phyloP scores from a whole-genome alignment of 805 yeast species.

The Ogataea nonfermentans region DNA sequence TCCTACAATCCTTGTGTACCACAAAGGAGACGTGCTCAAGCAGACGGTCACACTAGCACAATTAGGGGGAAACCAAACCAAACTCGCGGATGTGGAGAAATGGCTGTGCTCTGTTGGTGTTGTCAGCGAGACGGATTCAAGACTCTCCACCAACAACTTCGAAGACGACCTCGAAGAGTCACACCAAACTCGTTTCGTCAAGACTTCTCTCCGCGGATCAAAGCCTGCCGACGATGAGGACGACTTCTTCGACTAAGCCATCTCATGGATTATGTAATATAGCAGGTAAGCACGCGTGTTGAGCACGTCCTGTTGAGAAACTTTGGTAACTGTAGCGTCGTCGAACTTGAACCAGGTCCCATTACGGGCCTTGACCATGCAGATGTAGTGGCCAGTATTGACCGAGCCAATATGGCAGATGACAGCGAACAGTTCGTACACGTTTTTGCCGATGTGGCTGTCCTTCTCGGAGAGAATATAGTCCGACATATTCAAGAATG shows the following conservation, averaged over 20 bases:
- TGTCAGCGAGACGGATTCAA: slow-evolving; percentile 60
- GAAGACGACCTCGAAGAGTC: slow-evolving; percentile 55
- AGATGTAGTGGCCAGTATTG: slow-evolving; percentile 92
- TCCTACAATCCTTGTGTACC: slow-evolving; percentile 85
- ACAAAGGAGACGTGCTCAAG: slow-evolving; percentile 71
- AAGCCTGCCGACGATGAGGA: slow-evolving; percentile 41
- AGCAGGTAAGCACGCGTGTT: slow-evolving; percentile 76
- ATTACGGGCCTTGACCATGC: slow-evolving; percentile 66
- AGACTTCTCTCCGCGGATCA: slow-evolving; percentile 49
- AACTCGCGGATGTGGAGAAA: slow-evolving; percentile 65
- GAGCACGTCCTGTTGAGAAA: slow-evolving; percentile 63
- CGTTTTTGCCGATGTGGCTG: slow-evolving; percentile 22
- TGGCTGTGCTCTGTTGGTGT: slow-evolving; percentile 68
- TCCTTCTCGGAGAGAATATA: slow-evolving; percentile 38
- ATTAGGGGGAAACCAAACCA: slow-evolving; percentile 82
- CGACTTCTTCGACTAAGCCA: slow-evolving; percentile 47
- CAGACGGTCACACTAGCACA: slow-evolving; percentile 79
- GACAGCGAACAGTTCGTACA: slow-evolving; percentile 82
- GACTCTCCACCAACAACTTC: slow-evolving; percentile 58
- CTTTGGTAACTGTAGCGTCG: slow-evolving; percentile 74
- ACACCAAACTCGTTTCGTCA: slow-evolving; percentile 52
- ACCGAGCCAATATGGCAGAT: slow-evolving; percentile 91
- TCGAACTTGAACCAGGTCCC: slow-evolving; percentile 91
- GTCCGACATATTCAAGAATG: slow-evolving; percentile 65
- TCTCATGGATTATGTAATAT: slow-evolving; percentile 57